Evolutionary conservation across 1,284 basidiomycete species (phyloP).

Genomic region (Rhodotorula sp.): DNA sequence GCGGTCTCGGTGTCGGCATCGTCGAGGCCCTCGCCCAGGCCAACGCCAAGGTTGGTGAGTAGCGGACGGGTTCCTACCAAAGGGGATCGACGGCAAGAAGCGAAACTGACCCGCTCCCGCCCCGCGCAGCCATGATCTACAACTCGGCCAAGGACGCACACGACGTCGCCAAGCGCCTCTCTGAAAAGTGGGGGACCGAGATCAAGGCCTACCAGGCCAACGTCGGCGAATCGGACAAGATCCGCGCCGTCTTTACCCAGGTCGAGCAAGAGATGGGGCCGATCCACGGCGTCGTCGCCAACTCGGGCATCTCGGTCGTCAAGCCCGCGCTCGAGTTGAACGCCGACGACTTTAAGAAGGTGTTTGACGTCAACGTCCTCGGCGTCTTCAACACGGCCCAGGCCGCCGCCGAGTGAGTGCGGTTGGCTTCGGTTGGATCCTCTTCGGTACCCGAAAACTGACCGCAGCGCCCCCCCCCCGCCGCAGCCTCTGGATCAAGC

Average conservation of each 20-base stretch:
- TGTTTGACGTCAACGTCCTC: constrained; percentile 50
- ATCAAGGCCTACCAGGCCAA: constrained; percentile 49
- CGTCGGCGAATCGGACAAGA: constrained; percentile 43
- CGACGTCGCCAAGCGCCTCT: constrained; percentile 50
- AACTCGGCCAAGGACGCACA: constrained; percentile 50
- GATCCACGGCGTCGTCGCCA: constrained; percentile 53
- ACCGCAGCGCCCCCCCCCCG: background rate
- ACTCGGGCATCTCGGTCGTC: constrained; percentile 52
- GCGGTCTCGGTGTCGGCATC: constrained; percentile 56
- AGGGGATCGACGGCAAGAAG: background rate
- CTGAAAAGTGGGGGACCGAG: constrained; percentile 49
- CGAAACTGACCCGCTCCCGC: background rate
- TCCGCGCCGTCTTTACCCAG: constrained; percentile 49
- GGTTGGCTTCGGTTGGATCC: too few relatives aligned
- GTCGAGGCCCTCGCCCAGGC: constrained; percentile 54
- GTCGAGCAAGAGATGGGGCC: constrained; percentile 53
- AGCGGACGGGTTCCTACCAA: background rate
- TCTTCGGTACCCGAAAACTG: too few relatives aligned
- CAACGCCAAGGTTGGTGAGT: constrained; percentile 49
- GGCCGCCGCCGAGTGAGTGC: constrained; percentile 45
- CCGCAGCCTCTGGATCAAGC: constrained; percentile 47
- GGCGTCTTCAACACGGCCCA: constrained; percentile 55
- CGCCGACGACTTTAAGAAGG: constrained; percentile 53
- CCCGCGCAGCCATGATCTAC: constrained; percentile 33
- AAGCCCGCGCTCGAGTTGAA: constrained; percentile 56